Evolutionary conservation across 2,329 filamentous ascomycete genomes (phyloP).

Genomic region (Pyrenochaeta sp.): DNA sequence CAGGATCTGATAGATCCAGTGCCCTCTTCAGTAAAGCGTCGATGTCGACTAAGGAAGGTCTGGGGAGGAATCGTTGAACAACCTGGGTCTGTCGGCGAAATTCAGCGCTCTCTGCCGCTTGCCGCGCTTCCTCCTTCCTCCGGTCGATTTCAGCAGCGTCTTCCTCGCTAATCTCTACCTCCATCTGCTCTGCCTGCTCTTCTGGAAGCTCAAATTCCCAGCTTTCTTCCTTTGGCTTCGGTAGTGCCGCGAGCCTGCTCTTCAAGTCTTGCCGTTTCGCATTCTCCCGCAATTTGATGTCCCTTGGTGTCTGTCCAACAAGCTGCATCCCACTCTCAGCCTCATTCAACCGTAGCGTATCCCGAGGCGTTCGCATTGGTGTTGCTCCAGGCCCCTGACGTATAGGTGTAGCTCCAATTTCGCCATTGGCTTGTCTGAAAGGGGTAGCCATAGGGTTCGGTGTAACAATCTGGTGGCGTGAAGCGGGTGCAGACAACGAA

Average conservation of each 20-base stretch:
- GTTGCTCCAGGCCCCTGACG: slow-evolving; percentile 74
- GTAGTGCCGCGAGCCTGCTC: slow-evolving; percentile 79
- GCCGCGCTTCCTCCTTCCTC: slow-evolving; percentile 67
- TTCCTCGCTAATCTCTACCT: slow-evolving; percentile 66
- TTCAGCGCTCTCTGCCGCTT: slow-evolving; percentile 74
- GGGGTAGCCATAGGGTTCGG: slow-evolving; percentile 96
- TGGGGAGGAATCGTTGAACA: slow-evolving; percentile 83
- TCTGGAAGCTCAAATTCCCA: slow-evolving; percentile 95
- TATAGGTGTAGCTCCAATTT: slow-evolving; percentile 72
- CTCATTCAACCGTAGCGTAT: slow-evolving; percentile 84
- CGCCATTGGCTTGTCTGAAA: slow-evolving; percentile 68
- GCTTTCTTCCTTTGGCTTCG: slow-evolving; percentile 90
- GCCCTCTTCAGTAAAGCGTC: slow-evolving; percentile 72
- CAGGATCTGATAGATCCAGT: slow-evolving; percentile 67
- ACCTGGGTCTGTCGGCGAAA: slow-evolving; percentile 87
- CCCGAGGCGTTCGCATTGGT: slow-evolving; percentile 85
- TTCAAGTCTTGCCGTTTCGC: slow-evolving; percentile 74
- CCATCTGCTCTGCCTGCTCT: slow-evolving; percentile 70
- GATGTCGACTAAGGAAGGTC: slow-evolving; percentile 77
- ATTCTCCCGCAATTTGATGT: slow-evolving; percentile 75
- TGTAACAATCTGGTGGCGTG: slow-evolving; percentile 83
- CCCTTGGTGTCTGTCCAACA: slow-evolving; percentile 77
- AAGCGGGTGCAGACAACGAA: slow-evolving; percentile 85
- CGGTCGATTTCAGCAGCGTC: slow-evolving; percentile 79
- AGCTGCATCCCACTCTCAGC: slow-evolving; percentile 70